Evolutionary conservation across 192 early-diverging fungal species (phyloP).

Genomic region (Coemansia asiatica): DNA sequence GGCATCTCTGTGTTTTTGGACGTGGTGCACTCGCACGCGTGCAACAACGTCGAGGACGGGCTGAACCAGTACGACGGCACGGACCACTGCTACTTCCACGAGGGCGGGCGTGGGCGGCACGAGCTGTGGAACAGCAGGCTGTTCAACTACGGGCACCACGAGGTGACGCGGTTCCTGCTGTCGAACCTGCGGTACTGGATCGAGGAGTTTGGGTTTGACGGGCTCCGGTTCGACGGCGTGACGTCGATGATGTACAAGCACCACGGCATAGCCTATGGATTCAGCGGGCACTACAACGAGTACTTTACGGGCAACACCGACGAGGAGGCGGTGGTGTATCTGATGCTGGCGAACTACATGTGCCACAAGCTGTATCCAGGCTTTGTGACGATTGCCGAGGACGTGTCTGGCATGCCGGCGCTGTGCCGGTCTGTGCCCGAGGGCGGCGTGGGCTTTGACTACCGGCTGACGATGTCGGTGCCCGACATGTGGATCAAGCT

Average conservation of each 20-base stretch:
- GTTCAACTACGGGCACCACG: slow-evolving; percentile 94
- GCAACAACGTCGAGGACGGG: slow-evolving; percentile 93
- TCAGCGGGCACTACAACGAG: slow-evolving; percentile 90
- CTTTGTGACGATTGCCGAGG: slow-evolving; percentile 91
- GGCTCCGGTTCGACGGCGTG: slow-evolving; percentile 98
- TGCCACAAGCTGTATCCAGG: slow-evolving; percentile 78
- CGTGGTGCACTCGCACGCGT: slow-evolving; percentile 95
- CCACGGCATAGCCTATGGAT: slow-evolving; percentile 92
- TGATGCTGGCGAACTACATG: slow-evolving; percentile 90
- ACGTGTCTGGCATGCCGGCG: slow-evolving; percentile 99
- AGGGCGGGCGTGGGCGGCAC: slow-evolving; percentile 78
- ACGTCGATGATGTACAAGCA: slow-evolving; percentile 96
- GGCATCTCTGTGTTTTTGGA: slow-evolving; percentile 89
- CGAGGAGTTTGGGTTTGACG: slow-evolving; percentile 87
- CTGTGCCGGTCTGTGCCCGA: slow-evolving; percentile 77
- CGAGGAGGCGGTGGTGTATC: slow-evolving; percentile 80
- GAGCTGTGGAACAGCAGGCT: slow-evolving; percentile 91
- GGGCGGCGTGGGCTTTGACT: slow-evolving; percentile 96
- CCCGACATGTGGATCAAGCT: slow-evolving; percentile 99
- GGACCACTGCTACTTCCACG: slow-evolving; percentile 96
- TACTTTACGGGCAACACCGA: slow-evolving; percentile 86
- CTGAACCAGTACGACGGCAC: slow-evolving; percentile 95
- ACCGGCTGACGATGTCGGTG: slow-evolving; percentile 92
- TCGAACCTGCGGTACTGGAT: slow-evolving; percentile 96
- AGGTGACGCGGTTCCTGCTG: slow-evolving; percentile 89